These are phyloP conservation scores for Wallemia hederae DNA, from an alignment of 1,284 basidiomycete genomes.

Conservation along the genomic window DNA sequence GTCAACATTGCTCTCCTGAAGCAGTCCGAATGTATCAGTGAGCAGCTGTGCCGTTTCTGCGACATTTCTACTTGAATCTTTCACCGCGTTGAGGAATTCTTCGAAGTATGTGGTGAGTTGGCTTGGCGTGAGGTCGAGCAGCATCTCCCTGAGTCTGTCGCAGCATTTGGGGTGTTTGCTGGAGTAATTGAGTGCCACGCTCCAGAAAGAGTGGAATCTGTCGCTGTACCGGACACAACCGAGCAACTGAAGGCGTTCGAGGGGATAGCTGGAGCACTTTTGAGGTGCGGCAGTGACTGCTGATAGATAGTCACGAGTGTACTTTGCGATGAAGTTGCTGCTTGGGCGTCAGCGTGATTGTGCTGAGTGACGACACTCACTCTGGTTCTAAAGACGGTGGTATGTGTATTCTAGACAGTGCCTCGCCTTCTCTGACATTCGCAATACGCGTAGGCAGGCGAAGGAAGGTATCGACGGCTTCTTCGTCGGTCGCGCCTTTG, in stretches of 20 bases:
- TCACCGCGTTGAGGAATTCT: neutral
- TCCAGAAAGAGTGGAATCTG: neutral
- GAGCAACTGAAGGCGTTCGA: neutral
- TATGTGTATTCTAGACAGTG: neutral
- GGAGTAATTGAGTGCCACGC: neutral
- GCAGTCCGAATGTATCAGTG: neutral
- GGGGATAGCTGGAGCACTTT: neutral
- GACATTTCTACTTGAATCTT: neutral
- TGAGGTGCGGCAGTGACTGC: neutral
- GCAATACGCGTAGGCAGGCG: neutral
- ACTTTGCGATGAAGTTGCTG: neutral
- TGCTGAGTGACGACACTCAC: neutral
- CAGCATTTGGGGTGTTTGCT: neutral
- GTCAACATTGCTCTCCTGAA: neutral
- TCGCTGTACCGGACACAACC: neutral
- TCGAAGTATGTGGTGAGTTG: neutral
- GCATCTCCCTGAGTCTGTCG: neutral
- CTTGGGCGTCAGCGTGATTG: neutral
- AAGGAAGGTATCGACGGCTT: neutral
- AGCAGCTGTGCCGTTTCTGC: neutral
- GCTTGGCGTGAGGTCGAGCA: neutral
- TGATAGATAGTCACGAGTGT: neutral
- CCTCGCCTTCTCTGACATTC: neutral
- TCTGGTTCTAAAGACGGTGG: neutral
- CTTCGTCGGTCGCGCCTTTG: neutral